Evolutionary conservation across 1,139 yeast species (phyloP).

Genomic region (Geotrichum bryndzae): DNA sequence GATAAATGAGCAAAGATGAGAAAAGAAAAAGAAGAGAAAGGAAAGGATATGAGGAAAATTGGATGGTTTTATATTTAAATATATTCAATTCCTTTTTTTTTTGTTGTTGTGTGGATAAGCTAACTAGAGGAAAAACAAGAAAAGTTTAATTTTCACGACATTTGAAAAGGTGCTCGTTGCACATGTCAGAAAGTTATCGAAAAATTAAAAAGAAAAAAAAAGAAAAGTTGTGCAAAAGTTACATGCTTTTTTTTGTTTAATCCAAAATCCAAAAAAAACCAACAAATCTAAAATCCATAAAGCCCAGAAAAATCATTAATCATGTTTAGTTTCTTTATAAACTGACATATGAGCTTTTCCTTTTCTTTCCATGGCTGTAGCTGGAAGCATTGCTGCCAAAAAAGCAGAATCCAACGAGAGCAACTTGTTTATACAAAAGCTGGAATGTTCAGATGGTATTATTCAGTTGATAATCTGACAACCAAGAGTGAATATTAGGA

Average conservation of each 20-base stretch:
- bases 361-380: too few species aligned
- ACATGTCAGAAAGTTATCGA: neutral
- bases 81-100: neutral
- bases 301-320: too few species aligned
- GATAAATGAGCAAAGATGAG: neutral
- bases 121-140: neutral
- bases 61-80: neutral
- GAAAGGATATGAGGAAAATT: neutral
- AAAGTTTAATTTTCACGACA: neutral
- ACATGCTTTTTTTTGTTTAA: neutral
- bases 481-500: too few species aligned
- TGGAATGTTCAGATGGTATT: too few species aligned
- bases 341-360: too few species aligned
- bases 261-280: neutral
- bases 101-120: neutral
- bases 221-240: neutral
- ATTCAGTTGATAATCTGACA: too few species aligned
- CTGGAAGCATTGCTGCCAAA: too few species aligned
- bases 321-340: too few species aligned
- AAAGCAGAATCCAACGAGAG: too few species aligned
- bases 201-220: neutral
- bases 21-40: neutral
- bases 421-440: too few species aligned
- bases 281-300: too few species aligned
- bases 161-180: neutral